Percentiles rank a stretch among this genome's conserved stretches.
Evolutionary conservation across 352 stramenopile species (phyloP).

Genomic region (Phytophthora litchii): DNA sequence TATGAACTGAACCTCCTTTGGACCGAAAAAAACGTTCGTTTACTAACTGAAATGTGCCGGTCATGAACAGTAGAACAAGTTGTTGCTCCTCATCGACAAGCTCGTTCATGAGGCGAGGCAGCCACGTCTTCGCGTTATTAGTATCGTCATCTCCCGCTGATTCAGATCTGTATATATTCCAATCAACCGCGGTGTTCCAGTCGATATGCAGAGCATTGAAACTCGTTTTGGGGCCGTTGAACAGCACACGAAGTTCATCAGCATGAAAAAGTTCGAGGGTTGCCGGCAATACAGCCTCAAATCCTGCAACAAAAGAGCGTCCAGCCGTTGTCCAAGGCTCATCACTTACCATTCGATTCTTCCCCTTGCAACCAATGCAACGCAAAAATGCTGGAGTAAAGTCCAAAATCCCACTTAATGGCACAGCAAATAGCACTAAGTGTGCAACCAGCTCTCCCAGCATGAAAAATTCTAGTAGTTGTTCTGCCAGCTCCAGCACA

Average conservation of each 20-base stretch:
- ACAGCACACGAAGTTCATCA: slow-evolving; percentile 60
- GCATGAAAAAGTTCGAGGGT: slow-evolving; percentile 54
- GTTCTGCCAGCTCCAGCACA: too few species aligned
- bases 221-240: slow-evolving; percentile 40
- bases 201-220: slow-evolving; percentile 48
- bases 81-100: slow-evolving; percentile 69
- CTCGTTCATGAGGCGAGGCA: slow-evolving; percentile 52
- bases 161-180: slow-evolving; percentile 31
- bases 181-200: slow-evolving; percentile 46
- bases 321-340: slow-evolving; percentile 31
- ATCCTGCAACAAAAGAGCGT: slow-evolving; percentile 54
- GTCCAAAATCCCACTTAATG: slow-evolving; percentile 58
- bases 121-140: slow-evolving; percentile 41
- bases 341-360: slow-evolving; percentile 23
- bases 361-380: slow-evolving; percentile 40
- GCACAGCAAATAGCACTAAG: slow-evolving; percentile 54
- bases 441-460: slow-evolving; percentile 69
- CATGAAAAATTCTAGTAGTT: slow-evolving; percentile 59
- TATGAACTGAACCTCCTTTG: slow-evolving; percentile 15
- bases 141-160: slow-evolving; percentile 11
- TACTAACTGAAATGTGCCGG: slow-evolving; percentile 45
- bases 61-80: slow-evolving; percentile 60
- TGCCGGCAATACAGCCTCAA: slow-evolving; percentile 57
- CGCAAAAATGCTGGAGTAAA: slow-evolving; percentile 61
- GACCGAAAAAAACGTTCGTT: slow-evolving; percentile 52